phyloP scores from a whole-genome alignment of 2,329 filamentous ascomycete species.

The Ceratocystiopsis sp. region DNA sequence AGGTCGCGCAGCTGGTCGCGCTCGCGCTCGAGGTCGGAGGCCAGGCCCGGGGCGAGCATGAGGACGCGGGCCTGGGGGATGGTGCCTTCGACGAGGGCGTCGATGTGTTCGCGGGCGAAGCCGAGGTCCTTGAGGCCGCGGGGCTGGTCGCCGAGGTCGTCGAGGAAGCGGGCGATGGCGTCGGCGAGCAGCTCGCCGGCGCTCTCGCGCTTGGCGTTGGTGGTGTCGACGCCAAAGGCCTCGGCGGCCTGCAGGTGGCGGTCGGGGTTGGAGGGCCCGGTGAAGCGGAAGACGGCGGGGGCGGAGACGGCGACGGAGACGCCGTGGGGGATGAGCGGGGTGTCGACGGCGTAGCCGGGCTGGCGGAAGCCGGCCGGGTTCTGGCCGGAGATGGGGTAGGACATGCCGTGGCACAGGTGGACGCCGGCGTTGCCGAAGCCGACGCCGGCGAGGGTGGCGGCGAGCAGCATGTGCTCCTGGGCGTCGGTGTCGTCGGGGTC shows the following conservation, averaged over 20 bases:
- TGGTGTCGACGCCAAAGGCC: conserved; percentile 45
- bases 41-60: conserved; percentile 75
- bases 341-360: conserved; percentile 60
- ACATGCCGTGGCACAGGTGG: conserved; percentile 73
- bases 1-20: conserved; percentile 52
- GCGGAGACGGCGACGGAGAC: conserved; percentile 53
- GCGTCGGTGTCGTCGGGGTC: conserved; percentile 87
- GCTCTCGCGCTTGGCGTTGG: conserved; percentile 71
- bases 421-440: conserved; percentile 97
- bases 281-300: conserved; percentile 34
- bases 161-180: conserved; percentile 65
- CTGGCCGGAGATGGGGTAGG: conserved; percentile 89
- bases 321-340: conserved; percentile 82
- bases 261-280: conserved; percentile 58
- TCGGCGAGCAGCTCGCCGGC: conserved; percentile 80
- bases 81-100: conserved; percentile 79
- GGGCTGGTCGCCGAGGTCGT: conserved; percentile 77
- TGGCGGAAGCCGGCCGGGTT: conserved; percentile 76
- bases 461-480: conserved; percentile 88
- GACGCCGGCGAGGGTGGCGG: conserved; percentile 81
- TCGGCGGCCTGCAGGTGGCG: conserved; percentile 53
- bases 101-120: conserved; percentile 59
- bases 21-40: conserved; percentile 50
- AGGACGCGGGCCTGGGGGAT: conserved; percentile 82
- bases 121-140: conserved; percentile 69